phyloP scores from a whole-genome alignment of 1,284 basidiomycete genomes.

The Sporisorium reilianum region DNA sequence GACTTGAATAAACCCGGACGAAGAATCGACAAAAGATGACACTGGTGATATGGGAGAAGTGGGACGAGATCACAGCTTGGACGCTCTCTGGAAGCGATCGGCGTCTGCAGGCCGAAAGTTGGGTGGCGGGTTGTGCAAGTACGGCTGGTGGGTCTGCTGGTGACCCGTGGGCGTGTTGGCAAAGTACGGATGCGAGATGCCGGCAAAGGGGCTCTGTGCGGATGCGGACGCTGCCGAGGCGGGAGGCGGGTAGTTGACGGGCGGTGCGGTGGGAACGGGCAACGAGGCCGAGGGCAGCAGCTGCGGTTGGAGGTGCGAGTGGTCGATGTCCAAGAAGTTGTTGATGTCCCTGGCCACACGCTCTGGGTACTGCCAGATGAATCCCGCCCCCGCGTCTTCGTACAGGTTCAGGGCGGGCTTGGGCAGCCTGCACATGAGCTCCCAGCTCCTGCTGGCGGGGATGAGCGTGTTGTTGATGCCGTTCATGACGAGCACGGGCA shows the following conservation, averaged over 20 bases:
- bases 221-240: neutral
- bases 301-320: constrained; percentile 33
- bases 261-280: constrained; percentile 9
- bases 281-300: constrained; percentile 36
- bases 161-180: constrained; percentile 13
- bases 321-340: constrained; percentile 36
- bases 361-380: constrained; percentile 43
- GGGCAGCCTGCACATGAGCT: constrained; percentile 39
- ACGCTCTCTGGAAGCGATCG: constrained; percentile 17
- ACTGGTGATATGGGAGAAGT: neutral
- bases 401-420: constrained; percentile 33
- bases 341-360: constrained; percentile 42
- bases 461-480: constrained; percentile 43
- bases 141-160: constrained; percentile 18
- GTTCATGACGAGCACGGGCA: constrained; percentile 40
- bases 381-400: constrained; percentile 38
- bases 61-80: constrained; percentile 23
- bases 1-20: constrained; percentile 14
- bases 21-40: neutral
- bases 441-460: constrained; percentile 44
- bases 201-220: neutral
- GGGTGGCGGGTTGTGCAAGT: constrained; percentile 15
- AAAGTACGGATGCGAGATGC: constrained; percentile 32
- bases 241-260: constrained; percentile 1
- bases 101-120: constrained; percentile 6